These are phyloP conservation scores for Barnettozyma californica DNA, from an alignment of 805 yeast species.

Conservation along the genomic window DNA sequence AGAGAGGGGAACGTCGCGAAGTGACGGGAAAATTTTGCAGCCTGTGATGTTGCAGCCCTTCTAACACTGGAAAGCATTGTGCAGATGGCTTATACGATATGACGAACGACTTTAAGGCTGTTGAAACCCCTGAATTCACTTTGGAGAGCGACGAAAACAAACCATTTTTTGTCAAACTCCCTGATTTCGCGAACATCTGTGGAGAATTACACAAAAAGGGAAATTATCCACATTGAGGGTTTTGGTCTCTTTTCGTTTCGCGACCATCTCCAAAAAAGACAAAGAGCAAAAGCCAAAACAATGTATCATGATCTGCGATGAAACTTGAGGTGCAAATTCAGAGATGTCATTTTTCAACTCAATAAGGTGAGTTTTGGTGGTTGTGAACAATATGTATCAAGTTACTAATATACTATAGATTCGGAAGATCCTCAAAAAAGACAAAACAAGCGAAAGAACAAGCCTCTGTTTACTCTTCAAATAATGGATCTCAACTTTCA, in stretches of 20 bases:
- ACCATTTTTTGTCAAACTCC: background rate
- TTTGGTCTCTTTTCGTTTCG: background rate
- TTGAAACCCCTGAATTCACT: background rate
- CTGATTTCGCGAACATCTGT: background rate
- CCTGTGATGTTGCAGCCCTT: background rate
- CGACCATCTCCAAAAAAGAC: background rate
- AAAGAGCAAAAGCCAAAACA: background rate
- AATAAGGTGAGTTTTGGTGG: slow-evolving; percentile 18
- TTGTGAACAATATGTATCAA: background rate
- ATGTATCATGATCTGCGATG: background rate
- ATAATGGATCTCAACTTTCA: slow-evolving; percentile 43
- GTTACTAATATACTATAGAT: slow-evolving; percentile 34
- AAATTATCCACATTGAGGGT: background rate
- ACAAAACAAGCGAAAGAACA: slow-evolving; percentile 33
- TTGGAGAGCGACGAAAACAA: background rate
- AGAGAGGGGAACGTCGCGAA: slow-evolving; percentile 32
- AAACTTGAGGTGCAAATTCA: background rate
- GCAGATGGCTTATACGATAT: background rate
- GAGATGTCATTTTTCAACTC: slow-evolving; percentile 35
- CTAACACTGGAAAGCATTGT: slow-evolving; percentile 16
- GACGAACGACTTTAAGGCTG: background rate
- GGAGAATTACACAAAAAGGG: background rate
- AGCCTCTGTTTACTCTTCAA: slow-evolving; percentile 31
- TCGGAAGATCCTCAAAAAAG: slow-evolving; percentile 52
- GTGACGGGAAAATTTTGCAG: slow-evolving; percentile 8